These are phyloP conservation scores for Pythium guiyangense DNA, from an alignment of 352 stramenopile genomes.

Conservation along the genomic window DNA sequence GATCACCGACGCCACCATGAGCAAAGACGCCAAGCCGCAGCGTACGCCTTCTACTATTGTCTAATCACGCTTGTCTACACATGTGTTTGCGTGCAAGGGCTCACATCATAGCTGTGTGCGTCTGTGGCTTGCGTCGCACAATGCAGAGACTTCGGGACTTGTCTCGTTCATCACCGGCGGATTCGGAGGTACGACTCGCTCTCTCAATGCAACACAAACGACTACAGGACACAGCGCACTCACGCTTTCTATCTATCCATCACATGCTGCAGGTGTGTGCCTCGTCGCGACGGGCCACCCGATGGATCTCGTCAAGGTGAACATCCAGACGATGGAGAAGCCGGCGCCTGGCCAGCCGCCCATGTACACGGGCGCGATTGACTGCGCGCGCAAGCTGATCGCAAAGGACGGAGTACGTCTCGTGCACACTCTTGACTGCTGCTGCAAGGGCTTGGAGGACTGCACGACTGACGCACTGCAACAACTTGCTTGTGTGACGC, in stretches of 20 bases:
- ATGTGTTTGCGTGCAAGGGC: neutral
- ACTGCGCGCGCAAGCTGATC: conserved; percentile 92
- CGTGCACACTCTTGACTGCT: neutral
- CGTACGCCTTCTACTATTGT: neutral
- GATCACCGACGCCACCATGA: conserved; percentile 11
- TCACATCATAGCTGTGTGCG: neutral
- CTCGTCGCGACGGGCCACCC: conserved; percentile 92
- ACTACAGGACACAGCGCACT: neutral
- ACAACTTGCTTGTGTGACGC: neutral
- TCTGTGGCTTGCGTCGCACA: neutral
- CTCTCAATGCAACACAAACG: neutral
- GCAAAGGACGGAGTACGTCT: conserved; percentile 86
- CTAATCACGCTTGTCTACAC: too few species aligned
- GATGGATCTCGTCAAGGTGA: conserved; percentile 95
- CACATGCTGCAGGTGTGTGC: conserved; percentile 62
- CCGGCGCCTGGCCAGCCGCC: conserved; percentile 54
- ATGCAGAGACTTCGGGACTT: conserved; percentile 69
- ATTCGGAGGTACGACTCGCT: conserved; percentile 71
- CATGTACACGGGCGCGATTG: conserved; percentile 82
- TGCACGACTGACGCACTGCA: neutral
- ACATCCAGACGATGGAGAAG: conserved; percentile 89
- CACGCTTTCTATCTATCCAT: neutral
- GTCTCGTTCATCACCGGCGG: conserved; percentile 94
- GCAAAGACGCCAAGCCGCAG: conserved; percentile 9
- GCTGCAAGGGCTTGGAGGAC: neutral